These are phyloP conservation scores for Toxicodendron radicans DNA, from an alignment of 345 rosid species.

Conservation along the genomic window DNA sequence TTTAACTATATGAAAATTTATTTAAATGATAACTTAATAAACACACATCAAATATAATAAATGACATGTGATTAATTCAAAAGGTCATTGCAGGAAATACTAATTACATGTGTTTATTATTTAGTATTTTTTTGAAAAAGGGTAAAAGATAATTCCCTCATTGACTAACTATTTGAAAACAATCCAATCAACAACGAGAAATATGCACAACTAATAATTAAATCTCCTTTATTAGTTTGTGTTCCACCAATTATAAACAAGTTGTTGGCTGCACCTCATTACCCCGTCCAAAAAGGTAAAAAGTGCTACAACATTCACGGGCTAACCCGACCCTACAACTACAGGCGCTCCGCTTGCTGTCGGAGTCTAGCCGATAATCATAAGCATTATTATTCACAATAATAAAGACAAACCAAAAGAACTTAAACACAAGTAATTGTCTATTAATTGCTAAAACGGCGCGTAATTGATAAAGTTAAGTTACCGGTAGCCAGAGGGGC, in stretches of 20 bases:
- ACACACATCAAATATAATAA: too few relatives aligned
- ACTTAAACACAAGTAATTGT: neutral
- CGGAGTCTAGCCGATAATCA: constrained; percentile 1
- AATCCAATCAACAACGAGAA: neutral
- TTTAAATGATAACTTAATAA: too few relatives aligned
- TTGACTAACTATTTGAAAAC: neutral
- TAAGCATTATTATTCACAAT: neutral
- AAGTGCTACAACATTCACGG: neutral
- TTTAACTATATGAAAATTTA: too few relatives aligned
- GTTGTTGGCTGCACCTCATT: neutral
- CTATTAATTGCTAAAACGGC: neutral
- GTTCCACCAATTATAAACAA: neutral
- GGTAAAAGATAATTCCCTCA: neutral
- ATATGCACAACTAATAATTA: neutral
- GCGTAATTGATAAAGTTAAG: neutral
- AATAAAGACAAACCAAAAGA: too few relatives aligned
- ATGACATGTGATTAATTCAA: too few relatives aligned
- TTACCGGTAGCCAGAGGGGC: neutral
- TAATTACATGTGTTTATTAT: too few relatives aligned
- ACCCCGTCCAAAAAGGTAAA: neutral
- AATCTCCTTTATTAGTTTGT: neutral
- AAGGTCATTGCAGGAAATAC: too few relatives aligned
- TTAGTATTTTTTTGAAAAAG: too few relatives aligned
- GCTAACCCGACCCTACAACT: neutral
- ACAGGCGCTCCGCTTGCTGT: neutral